These are phyloP conservation scores for Gonium pectorale DNA, from an alignment of 139 green algal genomes.

Conservation along the genomic window DNA sequence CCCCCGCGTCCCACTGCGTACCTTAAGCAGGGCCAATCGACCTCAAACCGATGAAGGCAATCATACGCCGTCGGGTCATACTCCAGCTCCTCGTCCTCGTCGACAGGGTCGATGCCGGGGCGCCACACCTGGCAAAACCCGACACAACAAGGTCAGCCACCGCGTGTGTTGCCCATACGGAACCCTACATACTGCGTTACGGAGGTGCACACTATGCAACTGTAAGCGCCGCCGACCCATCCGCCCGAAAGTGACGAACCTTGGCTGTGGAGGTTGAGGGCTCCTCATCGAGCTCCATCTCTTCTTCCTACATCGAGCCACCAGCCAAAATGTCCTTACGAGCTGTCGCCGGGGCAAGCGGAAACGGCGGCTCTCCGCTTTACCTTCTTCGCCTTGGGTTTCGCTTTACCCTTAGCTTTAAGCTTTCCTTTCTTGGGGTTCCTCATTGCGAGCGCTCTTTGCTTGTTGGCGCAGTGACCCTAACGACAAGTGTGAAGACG, in stretches of 20 bases:
- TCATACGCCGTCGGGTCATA: slow-evolving; percentile 97
- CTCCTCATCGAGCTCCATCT: slow-evolving; percentile 18
- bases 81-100: slow-evolving; percentile 92
- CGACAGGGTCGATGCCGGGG: slow-evolving; percentile 78
- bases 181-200: background rate
- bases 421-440: slow-evolving; percentile 54
- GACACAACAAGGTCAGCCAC: no score
- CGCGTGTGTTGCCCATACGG: no score
- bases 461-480: no score
- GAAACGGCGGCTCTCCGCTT: slow-evolving; percentile 15
- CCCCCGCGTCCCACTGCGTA: no score
- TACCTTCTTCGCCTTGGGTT: slow-evolving; percentile 23
- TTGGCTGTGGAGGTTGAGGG: slow-evolving; percentile 18
- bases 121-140: slow-evolving; percentile 91
- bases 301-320: slow-evolving; percentile 11
- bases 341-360: background rate
- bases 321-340: background rate
- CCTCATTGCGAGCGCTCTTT: slow-evolving; percentile 43
- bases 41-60: slow-evolving; percentile 85
- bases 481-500: background rate
- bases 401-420: slow-evolving; percentile 30
- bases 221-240: no score
- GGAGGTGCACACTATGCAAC: no score
- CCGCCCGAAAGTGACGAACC: no score
- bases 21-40: slow-evolving; percentile 96